Percentiles rank a stretch among this genome's conserved stretches.
These are phyloP conservation scores for Achlya hypogyna DNA, from an alignment of 352 stramenopile species.

Conservation along the genomic window DNA sequence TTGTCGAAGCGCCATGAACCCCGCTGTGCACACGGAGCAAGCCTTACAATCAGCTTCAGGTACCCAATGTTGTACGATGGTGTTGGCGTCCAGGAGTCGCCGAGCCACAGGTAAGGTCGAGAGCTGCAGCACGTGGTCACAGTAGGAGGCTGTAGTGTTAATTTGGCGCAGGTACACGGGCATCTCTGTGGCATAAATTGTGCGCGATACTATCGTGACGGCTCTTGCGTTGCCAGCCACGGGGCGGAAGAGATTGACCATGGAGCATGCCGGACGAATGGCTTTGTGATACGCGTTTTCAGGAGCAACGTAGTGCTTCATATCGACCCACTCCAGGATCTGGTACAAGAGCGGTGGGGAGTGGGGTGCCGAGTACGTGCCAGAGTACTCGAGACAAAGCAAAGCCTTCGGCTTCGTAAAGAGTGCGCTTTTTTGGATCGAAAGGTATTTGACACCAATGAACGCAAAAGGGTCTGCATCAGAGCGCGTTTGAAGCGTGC, in stretches of 20 bases:
- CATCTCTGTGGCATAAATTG: not conserved
- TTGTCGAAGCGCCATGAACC: slow-evolving; percentile 12
- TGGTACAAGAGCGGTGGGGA: slow-evolving; percentile 7
- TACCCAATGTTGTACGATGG: slow-evolving; percentile 2
- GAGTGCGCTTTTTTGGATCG: not conserved
- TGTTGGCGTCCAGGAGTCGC: not conserved
- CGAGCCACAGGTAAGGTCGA: not conserved
- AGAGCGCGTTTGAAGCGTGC: not conserved
- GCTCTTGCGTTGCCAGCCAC: not conserved
- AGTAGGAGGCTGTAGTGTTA: slow-evolving; percentile 1
- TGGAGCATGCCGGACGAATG: slow-evolving; percentile 9
- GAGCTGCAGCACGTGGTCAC: not conserved
- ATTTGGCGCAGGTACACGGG: not conserved
- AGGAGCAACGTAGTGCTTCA: not conserved
- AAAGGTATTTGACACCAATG: slow-evolving; percentile 1
- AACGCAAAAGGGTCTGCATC: slow-evolving; percentile 2
- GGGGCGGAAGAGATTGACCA: not conserved
- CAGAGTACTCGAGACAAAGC: slow-evolving; percentile 13
- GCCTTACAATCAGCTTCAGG: not conserved
- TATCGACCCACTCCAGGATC: slow-evolving; percentile 15
- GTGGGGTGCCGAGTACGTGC: not conserved
- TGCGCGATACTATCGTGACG: not conserved
- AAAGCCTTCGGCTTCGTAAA: not conserved
- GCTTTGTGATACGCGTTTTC: not conserved
- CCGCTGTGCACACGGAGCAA: not conserved